Percentiles rank a stretch among this genome's conserved stretches.
Evolutionary conservation across 345 rosid species (phyloP).

Genomic region (Eucalyptus urophylla): DNA sequence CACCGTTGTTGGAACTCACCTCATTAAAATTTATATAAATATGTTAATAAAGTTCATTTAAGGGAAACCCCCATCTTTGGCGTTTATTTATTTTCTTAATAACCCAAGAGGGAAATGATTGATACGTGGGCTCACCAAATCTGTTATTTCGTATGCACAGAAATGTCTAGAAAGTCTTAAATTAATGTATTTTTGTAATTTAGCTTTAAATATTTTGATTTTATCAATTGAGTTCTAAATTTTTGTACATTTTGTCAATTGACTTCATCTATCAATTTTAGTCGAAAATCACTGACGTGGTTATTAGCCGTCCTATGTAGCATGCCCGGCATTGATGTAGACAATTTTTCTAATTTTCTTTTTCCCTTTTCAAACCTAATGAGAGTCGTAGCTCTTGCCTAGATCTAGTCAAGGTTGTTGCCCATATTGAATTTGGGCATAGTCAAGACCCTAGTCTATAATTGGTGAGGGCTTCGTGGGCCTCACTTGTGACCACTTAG

Average conservation of each 20-base stretch:
- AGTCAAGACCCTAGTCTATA: not conserved
- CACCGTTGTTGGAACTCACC: not conserved
- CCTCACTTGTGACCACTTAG: not conserved
- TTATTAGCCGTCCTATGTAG: rapidly evolving
- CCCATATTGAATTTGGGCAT: no score
- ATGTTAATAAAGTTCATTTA: rapidly evolving
- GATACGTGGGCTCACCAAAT: no score
- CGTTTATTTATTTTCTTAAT: not conserved
- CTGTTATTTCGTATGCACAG: not conserved
- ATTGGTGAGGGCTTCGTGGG: rapidly evolving
- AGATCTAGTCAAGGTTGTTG: rapidly evolving
- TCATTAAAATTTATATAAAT: rapidly evolving
- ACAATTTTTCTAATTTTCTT: no score
- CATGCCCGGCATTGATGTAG: rapidly evolving
- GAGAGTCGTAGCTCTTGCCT: rapidly evolving
- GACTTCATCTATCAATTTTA: rapidly evolving
- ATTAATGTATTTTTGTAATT: no score
- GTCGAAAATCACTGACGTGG: rapidly evolving
- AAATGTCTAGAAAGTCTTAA: not conserved
- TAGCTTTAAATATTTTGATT: no score
- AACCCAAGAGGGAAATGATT: not conserved
- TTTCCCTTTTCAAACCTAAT: rapidly evolving
- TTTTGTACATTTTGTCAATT: no score
- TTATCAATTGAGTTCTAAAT: not conserved
- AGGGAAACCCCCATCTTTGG: rapidly evolving